Conservation (phyloP, 306 rosid species). For the Rosa rugosa region DNA sequence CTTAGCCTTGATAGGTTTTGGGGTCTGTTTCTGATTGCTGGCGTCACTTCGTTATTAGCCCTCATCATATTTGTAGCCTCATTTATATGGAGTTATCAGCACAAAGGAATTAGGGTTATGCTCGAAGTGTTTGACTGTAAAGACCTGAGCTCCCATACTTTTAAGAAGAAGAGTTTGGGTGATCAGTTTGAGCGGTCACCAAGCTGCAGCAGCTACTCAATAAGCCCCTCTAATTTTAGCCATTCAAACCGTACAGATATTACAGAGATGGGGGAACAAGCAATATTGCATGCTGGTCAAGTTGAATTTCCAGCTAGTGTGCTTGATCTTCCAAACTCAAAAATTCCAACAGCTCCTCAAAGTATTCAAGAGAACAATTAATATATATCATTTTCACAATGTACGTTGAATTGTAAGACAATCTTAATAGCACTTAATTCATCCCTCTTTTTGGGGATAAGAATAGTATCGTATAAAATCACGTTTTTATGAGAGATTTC, state of each 20-base stretch:
- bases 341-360: not conserved
- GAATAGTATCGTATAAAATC: no score
- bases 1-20: conserved; percentile 61
- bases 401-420: no score
- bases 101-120: conserved; percentile 21
- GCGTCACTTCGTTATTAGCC: conserved; percentile 36
- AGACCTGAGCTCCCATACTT: conserved; percentile 26
- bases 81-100: conserved; percentile 39
- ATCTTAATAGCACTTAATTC: no score
- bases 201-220: not conserved
- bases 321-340: no score
- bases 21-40: conserved; percentile 62
- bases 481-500: no score
- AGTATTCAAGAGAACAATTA: no score
- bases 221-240: not conserved
- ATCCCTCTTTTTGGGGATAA: no score
- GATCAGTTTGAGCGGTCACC: not conserved
- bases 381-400: not conserved
- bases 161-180: not conserved
- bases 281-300: not conserved
- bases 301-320: not conserved
- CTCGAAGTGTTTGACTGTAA: conserved; percentile 26
- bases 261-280: not conserved
- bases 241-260: not conserved
- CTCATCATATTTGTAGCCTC: conserved; percentile 30